Evolutionary conservation across 106 monocot species (phyloP).

Genomic region (Dioscorea alata): DNA sequence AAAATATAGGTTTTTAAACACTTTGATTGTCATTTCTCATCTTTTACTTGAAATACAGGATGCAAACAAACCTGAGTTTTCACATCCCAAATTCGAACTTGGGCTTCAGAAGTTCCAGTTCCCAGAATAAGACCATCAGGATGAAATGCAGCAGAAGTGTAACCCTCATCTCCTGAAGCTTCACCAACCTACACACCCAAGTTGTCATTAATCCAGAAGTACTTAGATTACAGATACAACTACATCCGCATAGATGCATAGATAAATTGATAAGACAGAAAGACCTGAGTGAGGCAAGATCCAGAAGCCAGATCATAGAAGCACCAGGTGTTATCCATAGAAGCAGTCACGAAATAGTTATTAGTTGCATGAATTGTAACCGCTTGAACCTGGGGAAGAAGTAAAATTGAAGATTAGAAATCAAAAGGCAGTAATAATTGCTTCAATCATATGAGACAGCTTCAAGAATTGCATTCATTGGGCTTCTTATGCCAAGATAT

Average conservation of each 20-base stretch:
- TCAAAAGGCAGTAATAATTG: too few relatives aligned
- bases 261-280: neutral
- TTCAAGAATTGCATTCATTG: too few relatives aligned
- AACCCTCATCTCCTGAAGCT: slow-evolving; percentile 64
- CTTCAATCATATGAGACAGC: too few relatives aligned
- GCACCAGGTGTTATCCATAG: slow-evolving; percentile 92
- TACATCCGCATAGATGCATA: neutral
- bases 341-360: slow-evolving; percentile 86
- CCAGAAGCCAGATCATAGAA: slow-evolving; percentile 88
- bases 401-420: too few relatives aligned
- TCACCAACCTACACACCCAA: slow-evolving; percentile 74
- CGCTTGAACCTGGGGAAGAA: slow-evolving; percentile 68
- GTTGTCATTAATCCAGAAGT: neutral
- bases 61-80: slow-evolving; percentile 75
- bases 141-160: slow-evolving; percentile 84
- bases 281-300: slow-evolving; percentile 83
- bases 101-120: slow-evolving; percentile 83
- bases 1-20: too few relatives aligned
- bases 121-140: slow-evolving; percentile 98
- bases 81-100: slow-evolving; percentile 96
- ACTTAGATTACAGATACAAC: neutral
- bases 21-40: too few relatives aligned
- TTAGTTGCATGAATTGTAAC: slow-evolving; percentile 87
- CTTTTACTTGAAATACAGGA: neutral
- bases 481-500: too few relatives aligned